phyloP scores from a whole-genome alignment of 768 basidiomycete species.

The Holtermanniella nyarrowii region DNA sequence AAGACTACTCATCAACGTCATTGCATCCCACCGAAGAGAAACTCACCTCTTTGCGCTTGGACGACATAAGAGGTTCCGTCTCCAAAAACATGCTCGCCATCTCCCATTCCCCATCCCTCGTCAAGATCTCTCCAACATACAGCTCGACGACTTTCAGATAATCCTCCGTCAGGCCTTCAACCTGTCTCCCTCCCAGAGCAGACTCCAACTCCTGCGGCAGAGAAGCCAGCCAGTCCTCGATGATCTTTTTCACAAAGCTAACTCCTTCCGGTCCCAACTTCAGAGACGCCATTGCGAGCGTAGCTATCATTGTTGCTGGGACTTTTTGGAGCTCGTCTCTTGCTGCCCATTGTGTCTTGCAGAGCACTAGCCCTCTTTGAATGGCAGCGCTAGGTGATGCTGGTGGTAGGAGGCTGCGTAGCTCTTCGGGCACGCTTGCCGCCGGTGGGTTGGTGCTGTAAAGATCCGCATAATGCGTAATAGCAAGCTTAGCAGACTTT shows the following conservation, averaged over 20 bases:
- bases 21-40: too few relatives aligned
- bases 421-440: slow-evolving; percentile 3
- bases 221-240: slow-evolving; percentile 22
- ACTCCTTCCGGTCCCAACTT: slow-evolving; percentile 21
- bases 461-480: slow-evolving; percentile 18
- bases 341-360: slow-evolving; percentile 1
- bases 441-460: slow-evolving; percentile 25
- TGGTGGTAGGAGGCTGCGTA: slow-evolving; percentile 10
- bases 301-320: slow-evolving; percentile 24
- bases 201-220: slow-evolving; percentile 14
- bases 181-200: slow-evolving; percentile 4
- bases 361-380: slow-evolving; percentile 3
- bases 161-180: slow-evolving; percentile 25
- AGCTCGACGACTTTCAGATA: slow-evolving; percentile 32
- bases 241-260: slow-evolving; percentile 15
- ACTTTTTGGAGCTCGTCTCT: slow-evolving; percentile 3
- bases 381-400: slow-evolving; percentile 11
- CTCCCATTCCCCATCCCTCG: slow-evolving; percentile 29
- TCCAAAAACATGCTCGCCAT: slow-evolving; percentile 34
- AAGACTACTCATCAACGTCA: neutral
- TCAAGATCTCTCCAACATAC: slow-evolving; percentile 29
- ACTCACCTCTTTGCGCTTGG: slow-evolving; percentile 34
- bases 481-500: slow-evolving; percentile 26
- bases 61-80: slow-evolving; percentile 23
- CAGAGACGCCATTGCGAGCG: slow-evolving; percentile 24